phyloP scores from a whole-genome alignment of 352 stramenopile species.

The Globisporangium alternatum region DNA sequence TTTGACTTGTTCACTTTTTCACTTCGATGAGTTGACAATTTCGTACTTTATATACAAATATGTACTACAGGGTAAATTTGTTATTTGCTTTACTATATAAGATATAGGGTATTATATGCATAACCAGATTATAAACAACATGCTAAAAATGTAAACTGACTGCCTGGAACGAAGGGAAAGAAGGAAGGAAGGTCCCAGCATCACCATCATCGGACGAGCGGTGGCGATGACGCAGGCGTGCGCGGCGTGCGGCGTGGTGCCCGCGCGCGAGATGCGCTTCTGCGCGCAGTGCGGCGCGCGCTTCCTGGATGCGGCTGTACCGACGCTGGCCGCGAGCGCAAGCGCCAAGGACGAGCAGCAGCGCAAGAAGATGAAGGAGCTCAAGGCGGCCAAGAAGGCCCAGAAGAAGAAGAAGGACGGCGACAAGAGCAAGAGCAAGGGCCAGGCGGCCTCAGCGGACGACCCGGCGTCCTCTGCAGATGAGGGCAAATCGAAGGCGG shows the following conservation, averaged over 20 bases:
- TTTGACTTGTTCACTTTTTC: not conserved
- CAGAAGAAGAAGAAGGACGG: slow-evolving; percentile 11
- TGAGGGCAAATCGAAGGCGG: slow-evolving; percentile 2
- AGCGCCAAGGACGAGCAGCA: slow-evolving; percentile 18
- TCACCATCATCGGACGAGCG: too few species aligned
- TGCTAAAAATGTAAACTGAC: too few species aligned
- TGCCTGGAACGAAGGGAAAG: not conserved
- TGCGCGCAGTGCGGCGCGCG: slow-evolving; percentile 52
- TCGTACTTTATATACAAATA: not conserved
- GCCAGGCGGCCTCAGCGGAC: slow-evolving; percentile 18
- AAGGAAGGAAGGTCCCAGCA: too few species aligned
- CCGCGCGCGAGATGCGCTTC: slow-evolving; percentile 33
- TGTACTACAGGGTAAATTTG: too few species aligned
- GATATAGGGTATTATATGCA: too few species aligned
- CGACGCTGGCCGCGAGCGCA: slow-evolving; percentile 7
- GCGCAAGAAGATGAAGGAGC: slow-evolving; percentile 18
- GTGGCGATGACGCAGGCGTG: slow-evolving; percentile 31
- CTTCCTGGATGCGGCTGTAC: slow-evolving; percentile 14
- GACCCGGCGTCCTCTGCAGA: slow-evolving; percentile 11
- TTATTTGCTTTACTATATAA: too few species aligned
- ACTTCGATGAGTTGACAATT: not conserved
- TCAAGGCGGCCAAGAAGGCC: slow-evolving; percentile 14
- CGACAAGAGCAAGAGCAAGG: slow-evolving; percentile 21
- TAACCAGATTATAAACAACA: too few species aligned
- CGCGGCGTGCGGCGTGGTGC: slow-evolving; percentile 34